Base-by-base conservation (phyloP, 1,284 basidiomycete species). In the Leccinum subrobustum region DNA sequence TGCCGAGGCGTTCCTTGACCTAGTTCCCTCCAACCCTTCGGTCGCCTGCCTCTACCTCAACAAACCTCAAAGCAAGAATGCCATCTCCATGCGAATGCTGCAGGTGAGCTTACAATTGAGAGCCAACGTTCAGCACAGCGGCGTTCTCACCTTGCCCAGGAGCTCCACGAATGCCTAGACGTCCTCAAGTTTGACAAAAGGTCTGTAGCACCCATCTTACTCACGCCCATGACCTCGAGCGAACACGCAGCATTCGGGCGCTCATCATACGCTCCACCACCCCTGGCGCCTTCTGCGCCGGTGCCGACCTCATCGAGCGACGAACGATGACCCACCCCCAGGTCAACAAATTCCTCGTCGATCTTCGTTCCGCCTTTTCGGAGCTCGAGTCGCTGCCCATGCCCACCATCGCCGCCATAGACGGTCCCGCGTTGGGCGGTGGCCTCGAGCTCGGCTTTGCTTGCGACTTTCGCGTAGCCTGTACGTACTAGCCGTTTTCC, bases 401-500 rank as follows among this genome's bases (percentile, higher is more conserved):
- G 77, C 95, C 95, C 1, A 95, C 92, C 7, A 90, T 98, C 59
- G 93, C 93, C 14, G 93, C 95, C 5, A 91, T 98, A 56, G 95
- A 97, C 70, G 96, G 96, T 0, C 91, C 93, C 31, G 95, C 95
- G 2, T 82, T 98, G 6, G 95, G 95, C 8, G 95, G 95, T 25
- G 95, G 95, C 2, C 80, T 96, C 33, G 95, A 98, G 74, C 77
- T 97, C 58, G 84, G 89, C 59, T 81, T 97, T 57, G 90, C 92
- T 2, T 95, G 93, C 76, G 95, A 97, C 78, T 75, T 98, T 65
- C 83, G 95, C 16, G 88, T 96, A 18, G 94, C 91, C 60, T 89
- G 92, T 92, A 53, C 51, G 64, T 56, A 35, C 29, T 47, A 4
- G 18, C 42, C 12, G 31, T 31, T 25, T 23, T 48, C 3, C 18